Evolutionary conservation across 306 rosid species (phyloP), one percentile per base, ranked within the genome.

Genomic region (Comarum palustre): DNA sequence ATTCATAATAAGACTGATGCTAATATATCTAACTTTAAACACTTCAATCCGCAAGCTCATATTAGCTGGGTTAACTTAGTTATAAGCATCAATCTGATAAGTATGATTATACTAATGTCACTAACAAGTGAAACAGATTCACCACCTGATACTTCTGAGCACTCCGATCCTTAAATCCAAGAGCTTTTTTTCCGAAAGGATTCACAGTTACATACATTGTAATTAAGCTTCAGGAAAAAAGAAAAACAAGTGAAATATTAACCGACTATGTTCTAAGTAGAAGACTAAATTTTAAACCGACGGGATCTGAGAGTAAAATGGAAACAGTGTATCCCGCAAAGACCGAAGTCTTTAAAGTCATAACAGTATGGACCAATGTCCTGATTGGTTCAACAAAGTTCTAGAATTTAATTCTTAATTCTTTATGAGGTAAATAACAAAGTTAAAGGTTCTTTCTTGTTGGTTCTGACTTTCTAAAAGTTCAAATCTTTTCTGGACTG

Each of bases 311-410:
- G 7, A 54, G 5, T 54, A 36, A 17, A 22, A 29, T 20, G 5
- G 65, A 39, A 71, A 52, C 10, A 12, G 65, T 36, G 65, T 39
- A 34, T 7, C 65, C 51, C 27, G 25, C 50, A 29, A 12, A 22
- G 64, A 54, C 75, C 54, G 27, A 71, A 71, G 50, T 51, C 74
- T 31, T 60, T 15, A 5, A 11, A 29, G 39, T 60, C 4, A 55
- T 1, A 3, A 25, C 36, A 47, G 25, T 5, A 51, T 20, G 55
- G 10, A 48, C 22, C 55, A 17, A 24, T 19, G 15, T 71, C 74
- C 74, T 38, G 38, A 71, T 71, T 36, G 75, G 75, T 54, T 22
- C 17, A 25, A 20, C 72, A 27, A 68, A 38, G 14, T n/a, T 64
- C 16, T 1, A 63, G 11, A 36, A 31, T 15, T 16, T 1, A 8